phyloP scores from a whole-genome alignment of 129 eudicot species.

The Centrapalus pauciflorus region DNA sequence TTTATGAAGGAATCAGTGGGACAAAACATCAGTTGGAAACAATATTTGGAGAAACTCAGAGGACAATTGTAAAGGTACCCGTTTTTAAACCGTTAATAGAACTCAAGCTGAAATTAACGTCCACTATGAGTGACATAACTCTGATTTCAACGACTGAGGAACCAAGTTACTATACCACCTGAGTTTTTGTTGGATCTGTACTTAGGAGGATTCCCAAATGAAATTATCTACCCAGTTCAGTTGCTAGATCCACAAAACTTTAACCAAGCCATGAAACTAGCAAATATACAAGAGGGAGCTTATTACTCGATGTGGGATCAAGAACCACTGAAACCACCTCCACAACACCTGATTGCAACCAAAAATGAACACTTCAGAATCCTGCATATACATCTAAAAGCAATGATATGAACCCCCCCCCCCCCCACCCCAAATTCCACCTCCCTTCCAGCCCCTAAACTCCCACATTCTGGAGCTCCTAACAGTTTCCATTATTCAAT shows the following conservation, averaged over 20 bases:
- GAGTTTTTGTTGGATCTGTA: not conserved
- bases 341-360: not conserved
- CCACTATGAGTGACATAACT: not conserved
- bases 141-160: not conserved
- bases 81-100: not conserved
- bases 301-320: not conserved
- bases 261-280: not conserved
- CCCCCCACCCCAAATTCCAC: not conserved
- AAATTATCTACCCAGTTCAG: not conserved
- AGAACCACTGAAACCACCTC: not conserved
- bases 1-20: too few species aligned
- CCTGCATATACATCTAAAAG: too few species aligned
- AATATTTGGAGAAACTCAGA: not conserved
- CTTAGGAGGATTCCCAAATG: not conserved
- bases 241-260: not conserved
- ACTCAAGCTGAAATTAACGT: not conserved
- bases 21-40: too few species aligned
- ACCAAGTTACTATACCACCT: not conserved
- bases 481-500: too few species aligned
- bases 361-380: too few species aligned
- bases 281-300: not conserved
- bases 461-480: not conserved
- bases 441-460: not conserved
- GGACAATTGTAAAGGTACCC: not conserved
- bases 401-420: too few species aligned